Evolutionary conservation across 1,139 yeast genomes (phyloP).

Genomic region (Kurtzmaniella quercitrusa): DNA sequence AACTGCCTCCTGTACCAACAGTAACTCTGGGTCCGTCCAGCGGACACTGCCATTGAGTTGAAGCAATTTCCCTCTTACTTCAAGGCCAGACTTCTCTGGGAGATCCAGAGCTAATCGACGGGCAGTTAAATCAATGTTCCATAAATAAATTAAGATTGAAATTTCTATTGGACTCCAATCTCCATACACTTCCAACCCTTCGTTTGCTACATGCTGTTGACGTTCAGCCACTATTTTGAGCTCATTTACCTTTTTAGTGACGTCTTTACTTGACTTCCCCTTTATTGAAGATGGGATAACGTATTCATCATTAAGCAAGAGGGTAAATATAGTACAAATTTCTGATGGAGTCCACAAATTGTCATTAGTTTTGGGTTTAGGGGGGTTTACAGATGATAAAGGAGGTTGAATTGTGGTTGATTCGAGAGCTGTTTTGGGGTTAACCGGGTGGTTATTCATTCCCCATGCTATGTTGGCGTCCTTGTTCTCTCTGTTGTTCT

Average conservation of each 20-base stretch:
- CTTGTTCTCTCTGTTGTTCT: too few species aligned
- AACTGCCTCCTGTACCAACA: not conserved
- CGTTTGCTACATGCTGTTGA: not conserved
- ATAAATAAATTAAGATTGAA: constrained; percentile 1
- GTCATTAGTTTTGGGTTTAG: not conserved
- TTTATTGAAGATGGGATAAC: not conserved
- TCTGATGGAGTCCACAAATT: constrained; percentile 3
- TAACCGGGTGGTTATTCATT: too few species aligned
- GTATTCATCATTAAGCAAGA: not conserved
- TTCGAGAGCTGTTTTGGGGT: too few species aligned
- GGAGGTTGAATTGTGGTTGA: too few species aligned
- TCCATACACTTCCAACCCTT: constrained; percentile 4
- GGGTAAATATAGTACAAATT: not conserved
- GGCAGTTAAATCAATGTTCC: constrained; percentile 4
- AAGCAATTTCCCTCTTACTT: constrained; percentile 5
- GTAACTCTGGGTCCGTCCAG: constrained; percentile 7
- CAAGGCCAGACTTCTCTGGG: constrained; percentile 7
- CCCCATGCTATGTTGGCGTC: too few species aligned
- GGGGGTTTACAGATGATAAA: too few species aligned
- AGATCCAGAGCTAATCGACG: constrained; percentile 6
- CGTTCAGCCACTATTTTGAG: not conserved
- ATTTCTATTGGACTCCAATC: constrained; percentile 3
- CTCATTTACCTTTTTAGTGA: constrained; percentile 5
- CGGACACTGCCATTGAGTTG: constrained; percentile 4
- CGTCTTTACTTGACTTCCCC: not conserved